A percentile compares a stretch with the other conserved stretches of the same genome.
phyloP scores from a whole-genome alignment of 1,139 yeast species.

The Debaryomyces fabryi region DNA sequence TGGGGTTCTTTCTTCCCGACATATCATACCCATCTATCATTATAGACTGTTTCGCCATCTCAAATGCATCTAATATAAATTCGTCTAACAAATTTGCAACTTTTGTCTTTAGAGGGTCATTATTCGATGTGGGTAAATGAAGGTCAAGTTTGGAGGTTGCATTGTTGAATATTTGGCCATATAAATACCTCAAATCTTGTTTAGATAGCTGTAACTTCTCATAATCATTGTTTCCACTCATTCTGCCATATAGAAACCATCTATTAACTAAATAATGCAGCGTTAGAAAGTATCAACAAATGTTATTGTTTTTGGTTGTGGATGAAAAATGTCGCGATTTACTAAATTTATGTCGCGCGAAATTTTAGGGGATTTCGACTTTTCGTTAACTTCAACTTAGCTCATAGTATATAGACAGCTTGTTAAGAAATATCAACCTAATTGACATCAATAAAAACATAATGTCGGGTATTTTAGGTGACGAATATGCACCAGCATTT shows the following conservation, averaged over 20 bases:
- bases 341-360: conserved; percentile 4
- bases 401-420: not conserved
- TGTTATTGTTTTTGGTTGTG: conserved; percentile 2
- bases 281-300: not conserved
- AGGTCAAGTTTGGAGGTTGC: conserved; percentile 47
- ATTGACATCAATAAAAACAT: conserved; percentile 1
- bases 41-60: conserved; percentile 52
- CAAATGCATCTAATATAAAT: conserved; percentile 52
- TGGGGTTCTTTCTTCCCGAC: conserved; percentile 14
- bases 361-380: conserved; percentile 4
- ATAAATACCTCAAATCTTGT: conserved; percentile 54
- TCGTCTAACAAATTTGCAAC: conserved; percentile 48
- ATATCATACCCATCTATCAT: conserved; percentile 51
- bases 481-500: conserved; percentile 77
- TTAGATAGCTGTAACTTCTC: conserved; percentile 49
- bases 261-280: not conserved
- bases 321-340: conserved; percentile 7
- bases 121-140: conserved; percentile 48
- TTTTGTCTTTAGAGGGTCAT: conserved; percentile 49
- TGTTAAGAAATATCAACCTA: not conserved
- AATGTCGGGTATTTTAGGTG: conserved; percentile 39
- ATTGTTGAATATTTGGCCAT: conserved; percentile 41
- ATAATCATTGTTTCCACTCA: conserved; percentile 27
- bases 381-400: not conserved
- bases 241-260: conserved; percentile 8